A percentile compares a stretch with the other conserved stretches of the same genome.
These are phyloP conservation scores for Rugosomyces carneus DNA, from an alignment of 1,284 basidiomycete genomes.

Conservation along the genomic window DNA sequence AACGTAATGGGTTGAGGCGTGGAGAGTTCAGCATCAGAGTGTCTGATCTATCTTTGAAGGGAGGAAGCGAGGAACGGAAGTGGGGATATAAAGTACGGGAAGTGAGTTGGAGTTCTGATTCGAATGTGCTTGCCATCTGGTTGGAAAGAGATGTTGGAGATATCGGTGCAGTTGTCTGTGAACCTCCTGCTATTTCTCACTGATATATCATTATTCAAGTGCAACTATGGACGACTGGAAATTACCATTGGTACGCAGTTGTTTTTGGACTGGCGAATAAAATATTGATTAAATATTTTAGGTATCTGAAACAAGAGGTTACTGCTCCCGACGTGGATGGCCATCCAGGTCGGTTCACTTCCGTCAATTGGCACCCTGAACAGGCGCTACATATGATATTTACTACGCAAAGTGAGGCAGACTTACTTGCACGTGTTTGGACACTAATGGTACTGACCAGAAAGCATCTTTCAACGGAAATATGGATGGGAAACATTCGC, in stretches of 20 bases:
- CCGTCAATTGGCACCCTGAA: conserved; percentile 86
- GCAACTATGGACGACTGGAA: conserved; percentile 92
- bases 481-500: conserved; percentile 77
- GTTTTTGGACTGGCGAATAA: no score
- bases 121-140: conserved; percentile 83
- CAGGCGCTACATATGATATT: conserved; percentile 62
- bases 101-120: conserved; percentile 86
- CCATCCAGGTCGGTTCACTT: conserved; percentile 52
- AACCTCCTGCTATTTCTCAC: background rate
- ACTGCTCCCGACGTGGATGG: conserved; percentile 33
- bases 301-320: conserved; percentile 91
- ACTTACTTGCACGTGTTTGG: background rate
- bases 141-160: conserved; percentile 65
- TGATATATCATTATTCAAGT: conserved; percentile 39
- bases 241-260: conserved; percentile 91
- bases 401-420: conserved; percentile 50
- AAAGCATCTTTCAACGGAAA: conserved; percentile 52
- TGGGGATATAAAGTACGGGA: conserved; percentile 73
- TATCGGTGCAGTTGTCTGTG: conserved; percentile 46
- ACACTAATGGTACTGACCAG: conserved; percentile 25
- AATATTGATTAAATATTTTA: no score
- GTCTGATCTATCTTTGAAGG: conserved; percentile 25
- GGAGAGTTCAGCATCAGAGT: conserved; percentile 76
- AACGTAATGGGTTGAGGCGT: conserved; percentile 89
- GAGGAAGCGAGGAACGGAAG: conserved; percentile 25